Base-by-base conservation (phyloP, 768 basidiomycete species). In the Pholiota conissans region DNA sequence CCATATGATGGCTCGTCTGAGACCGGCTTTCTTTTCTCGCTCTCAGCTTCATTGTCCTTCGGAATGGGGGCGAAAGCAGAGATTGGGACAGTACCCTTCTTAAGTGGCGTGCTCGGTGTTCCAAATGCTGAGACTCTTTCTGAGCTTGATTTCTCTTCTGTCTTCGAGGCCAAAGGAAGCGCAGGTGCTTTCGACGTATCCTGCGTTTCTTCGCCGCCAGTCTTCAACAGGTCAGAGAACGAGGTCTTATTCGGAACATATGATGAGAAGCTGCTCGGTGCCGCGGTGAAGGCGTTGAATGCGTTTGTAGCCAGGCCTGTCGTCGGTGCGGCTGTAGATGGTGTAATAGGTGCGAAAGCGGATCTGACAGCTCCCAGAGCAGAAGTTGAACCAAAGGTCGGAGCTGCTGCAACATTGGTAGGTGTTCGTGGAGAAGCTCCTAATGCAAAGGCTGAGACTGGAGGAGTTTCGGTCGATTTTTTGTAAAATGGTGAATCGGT, bases 181-280 rank as follows among this genome's bases (percentile, higher is more conserved):
- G 42, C 10, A 4, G 42, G 3, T 24, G 42, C 22, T 47, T 59
- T 64, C 9, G 52, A 48, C 2, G 61, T 55, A 50, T 65, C 65
- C 37, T 56, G 61, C 18, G 59, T 48, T 24, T 63, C 63, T 4
- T 64, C 63, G 18, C 62, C 65, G n/a, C 63, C 64, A 39, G 62
- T 68, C 65, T 84, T 81, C 56, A 90, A 70, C 46, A 90, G 65
- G 27, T 90, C 85, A n/a, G 70, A 60, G 46, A 73, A 92, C 0
- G 89, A 82, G 61, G 79, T 82, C 32, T 74, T 72, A 1, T 73
- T 70, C 0, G 72, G 75, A 5, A 76, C 63, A 52, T 77, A 72
- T 14, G 77, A 71, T 3, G 73, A 69, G 57, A 87, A 84, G 1
- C 77, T 75, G 39, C 69, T 69, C 0, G 72, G 58, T 3, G 72